A percentile compares a stretch with the other conserved stretches of the same genome.
These are phyloP conservation scores for Oehlia diaphana DNA, from an alignment of 192 early-diverging fungal genomes.

Conservation along the genomic window DNA sequence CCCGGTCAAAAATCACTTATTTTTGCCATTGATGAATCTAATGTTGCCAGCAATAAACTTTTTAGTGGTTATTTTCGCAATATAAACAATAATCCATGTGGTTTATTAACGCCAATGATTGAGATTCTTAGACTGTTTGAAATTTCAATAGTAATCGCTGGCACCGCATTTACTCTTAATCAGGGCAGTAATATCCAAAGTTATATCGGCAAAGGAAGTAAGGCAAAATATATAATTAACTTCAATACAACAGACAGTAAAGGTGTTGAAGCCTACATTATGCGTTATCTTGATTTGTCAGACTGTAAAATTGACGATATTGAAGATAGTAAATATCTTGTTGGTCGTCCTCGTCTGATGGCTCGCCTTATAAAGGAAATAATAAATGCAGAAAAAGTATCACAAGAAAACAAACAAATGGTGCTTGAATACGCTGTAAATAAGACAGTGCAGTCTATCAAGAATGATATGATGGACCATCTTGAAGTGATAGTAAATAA, in stretches of 20 bases:
- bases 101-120: slow-evolving; percentile 15
- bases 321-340: neutral
- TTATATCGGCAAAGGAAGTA: no score
- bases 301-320: neutral
- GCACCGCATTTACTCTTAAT: slow-evolving; percentile 8
- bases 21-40: slow-evolving; percentile 1
- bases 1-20: neutral
- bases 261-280: neutral
- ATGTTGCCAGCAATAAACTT: slow-evolving; percentile 10
- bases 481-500: neutral
- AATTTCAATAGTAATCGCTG: slow-evolving; percentile 21
- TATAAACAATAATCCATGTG: neutral
- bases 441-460: neutral
- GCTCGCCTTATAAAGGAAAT: neutral
- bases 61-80: neutral
- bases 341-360: neutral
- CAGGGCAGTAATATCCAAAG: neutral
- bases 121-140: neutral
- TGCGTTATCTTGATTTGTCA: neutral
- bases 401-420: neutral
- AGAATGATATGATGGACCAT: neutral
- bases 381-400: neutral
- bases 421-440: neutral
- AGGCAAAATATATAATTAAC: neutral
- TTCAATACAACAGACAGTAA: neutral